These are phyloP conservation scores for Chlorella sp. DNA, from an alignment of 139 green algal species.

Conservation along the genomic window DNA sequence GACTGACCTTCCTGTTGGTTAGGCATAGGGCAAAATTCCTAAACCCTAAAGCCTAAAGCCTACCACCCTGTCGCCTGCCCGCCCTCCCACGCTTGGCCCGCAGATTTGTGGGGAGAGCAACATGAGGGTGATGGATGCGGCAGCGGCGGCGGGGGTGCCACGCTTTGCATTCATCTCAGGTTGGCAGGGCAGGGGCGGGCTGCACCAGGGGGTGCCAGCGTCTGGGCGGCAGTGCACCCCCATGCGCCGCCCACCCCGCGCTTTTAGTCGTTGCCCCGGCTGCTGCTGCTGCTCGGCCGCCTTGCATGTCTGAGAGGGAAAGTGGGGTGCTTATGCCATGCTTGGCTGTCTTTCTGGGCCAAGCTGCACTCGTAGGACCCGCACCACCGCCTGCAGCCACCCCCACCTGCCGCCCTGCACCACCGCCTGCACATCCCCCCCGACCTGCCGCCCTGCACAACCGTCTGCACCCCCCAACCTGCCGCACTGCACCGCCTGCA, in stretches of 20 bases:
- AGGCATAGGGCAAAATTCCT: too few relatives aligned
- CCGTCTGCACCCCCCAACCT: not conserved
- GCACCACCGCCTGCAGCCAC: not conserved
- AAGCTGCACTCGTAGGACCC: too few relatives aligned
- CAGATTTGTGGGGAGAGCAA: conserved; percentile 87
- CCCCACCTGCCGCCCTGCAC: not conserved
- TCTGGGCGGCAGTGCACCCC: too few relatives aligned
- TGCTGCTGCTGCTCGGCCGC: not conserved
- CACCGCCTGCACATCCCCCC: too few relatives aligned
- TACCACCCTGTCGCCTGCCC: not conserved
- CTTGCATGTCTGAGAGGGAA: not conserved
- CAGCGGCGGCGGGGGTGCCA: conserved; percentile 68
- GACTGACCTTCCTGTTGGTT: too few relatives aligned
- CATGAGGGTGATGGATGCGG: conserved; percentile 77
- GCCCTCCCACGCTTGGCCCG: not conserved
- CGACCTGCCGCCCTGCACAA: not conserved
- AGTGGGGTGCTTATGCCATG: too few relatives aligned
- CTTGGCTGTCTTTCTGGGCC: too few relatives aligned
- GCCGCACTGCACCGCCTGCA: too few relatives aligned
- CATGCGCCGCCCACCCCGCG: too few relatives aligned
- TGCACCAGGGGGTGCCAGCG: too few relatives aligned
- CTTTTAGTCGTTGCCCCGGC: not conserved
- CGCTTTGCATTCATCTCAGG: conserved; percentile 86
- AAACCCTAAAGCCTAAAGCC: too few relatives aligned
- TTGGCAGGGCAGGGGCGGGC: too few relatives aligned